Conservation (phyloP, 352 stramenopile species). For the Pythium grandisporangium region DNA sequence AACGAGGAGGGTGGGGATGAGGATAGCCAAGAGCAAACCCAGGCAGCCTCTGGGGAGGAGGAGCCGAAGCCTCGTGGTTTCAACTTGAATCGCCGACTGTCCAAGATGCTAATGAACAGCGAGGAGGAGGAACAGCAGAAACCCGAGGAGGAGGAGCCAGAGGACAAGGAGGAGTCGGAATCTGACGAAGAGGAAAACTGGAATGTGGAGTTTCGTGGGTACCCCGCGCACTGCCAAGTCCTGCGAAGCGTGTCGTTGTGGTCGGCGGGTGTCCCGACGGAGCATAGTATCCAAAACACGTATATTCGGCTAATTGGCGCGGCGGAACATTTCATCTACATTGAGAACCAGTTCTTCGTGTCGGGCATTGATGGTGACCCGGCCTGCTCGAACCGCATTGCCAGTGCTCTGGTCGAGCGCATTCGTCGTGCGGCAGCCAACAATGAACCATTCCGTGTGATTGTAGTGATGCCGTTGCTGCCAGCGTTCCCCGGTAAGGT, state of each 20-base stretch:
- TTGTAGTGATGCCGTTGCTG: constrained; percentile 77
- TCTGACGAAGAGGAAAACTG: constrained; percentile 13
- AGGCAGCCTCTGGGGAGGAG: not conserved
- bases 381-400: constrained; percentile 71
- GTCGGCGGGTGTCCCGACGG: constrained; percentile 66
- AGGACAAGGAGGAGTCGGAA: constrained; percentile 8
- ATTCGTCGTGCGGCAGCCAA: constrained; percentile 70
- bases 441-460: constrained; percentile 79
- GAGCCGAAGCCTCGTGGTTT: constrained; percentile 7
- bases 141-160: constrained; percentile 14
- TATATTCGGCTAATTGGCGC: constrained; percentile 85
- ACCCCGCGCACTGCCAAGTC: constrained; percentile 51
- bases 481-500: constrained; percentile 76
- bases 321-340: constrained; percentile 88
- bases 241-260: constrained; percentile 74
- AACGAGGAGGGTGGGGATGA: not conserved
- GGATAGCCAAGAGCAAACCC: not conserved
- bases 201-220: constrained; percentile 25
- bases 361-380: constrained; percentile 82
- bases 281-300: constrained; percentile 86
- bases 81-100: constrained; percentile 10
- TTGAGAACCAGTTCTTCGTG: constrained; percentile 89
- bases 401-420: constrained; percentile 66
- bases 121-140: constrained; percentile 5
- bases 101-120: constrained; percentile 1